A percentile compares a stretch with the other conserved stretches of the same genome.
These are phyloP conservation scores for Cryptococcus amylolentus DNA, from an alignment of 1,284 basidiomycete species.

Conservation along the genomic window DNA sequence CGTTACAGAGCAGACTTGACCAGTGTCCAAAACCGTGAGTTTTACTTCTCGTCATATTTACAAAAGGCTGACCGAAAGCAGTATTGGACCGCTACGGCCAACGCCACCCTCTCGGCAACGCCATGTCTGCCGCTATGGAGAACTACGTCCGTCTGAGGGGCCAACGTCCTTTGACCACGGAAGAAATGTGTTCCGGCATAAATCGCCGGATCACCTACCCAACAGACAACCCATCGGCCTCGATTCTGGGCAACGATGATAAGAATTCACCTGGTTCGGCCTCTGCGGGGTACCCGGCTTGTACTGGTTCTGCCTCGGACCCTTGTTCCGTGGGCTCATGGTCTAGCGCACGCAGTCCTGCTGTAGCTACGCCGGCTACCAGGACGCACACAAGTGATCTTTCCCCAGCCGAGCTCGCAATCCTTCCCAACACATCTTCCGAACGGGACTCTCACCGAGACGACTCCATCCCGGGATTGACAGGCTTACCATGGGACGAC, in stretches of 20 bases:
- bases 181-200: background rate
- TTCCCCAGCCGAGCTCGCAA: background rate
- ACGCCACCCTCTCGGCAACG: slow-evolving; percentile 16
- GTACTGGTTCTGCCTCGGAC: background rate
- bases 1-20: slow-evolving; percentile 31
- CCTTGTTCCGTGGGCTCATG: too few species aligned
- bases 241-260: too few species aligned
- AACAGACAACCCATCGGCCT: too few species aligned
- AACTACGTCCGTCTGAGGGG: slow-evolving; percentile 7
- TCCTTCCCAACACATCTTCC: too few species aligned
- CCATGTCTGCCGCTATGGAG: slow-evolving; percentile 16
- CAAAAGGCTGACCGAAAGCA: slow-evolving; percentile 1
- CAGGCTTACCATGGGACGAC: background rate
- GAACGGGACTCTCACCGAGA: background rate
- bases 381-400: background rate
- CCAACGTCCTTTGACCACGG: background rate
- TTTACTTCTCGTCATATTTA: background rate
- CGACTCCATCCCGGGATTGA: background rate
- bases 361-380: background rate
- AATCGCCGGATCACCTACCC: background rate
- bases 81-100: slow-evolving; percentile 21
- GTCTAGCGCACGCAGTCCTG: background rate
- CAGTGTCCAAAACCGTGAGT: slow-evolving; percentile 24
- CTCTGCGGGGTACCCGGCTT: too few species aligned
- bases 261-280: too few species aligned